Conservation (phyloP, 345 rosid genomes). For the Alliaria petiolata region DNA sequence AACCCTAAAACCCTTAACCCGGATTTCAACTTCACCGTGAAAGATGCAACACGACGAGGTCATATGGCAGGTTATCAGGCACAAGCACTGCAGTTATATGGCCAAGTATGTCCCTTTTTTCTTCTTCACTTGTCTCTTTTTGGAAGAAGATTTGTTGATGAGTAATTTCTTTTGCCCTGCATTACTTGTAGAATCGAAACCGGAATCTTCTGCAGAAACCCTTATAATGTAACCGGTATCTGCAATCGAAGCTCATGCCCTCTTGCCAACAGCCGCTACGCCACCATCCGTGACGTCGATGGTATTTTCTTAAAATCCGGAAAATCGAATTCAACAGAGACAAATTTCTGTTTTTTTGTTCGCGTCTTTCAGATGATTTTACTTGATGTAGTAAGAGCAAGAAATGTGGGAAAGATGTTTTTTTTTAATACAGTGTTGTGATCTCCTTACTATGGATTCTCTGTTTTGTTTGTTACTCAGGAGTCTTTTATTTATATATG, state of each 20-base stretch:
- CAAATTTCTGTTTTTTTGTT: background rate
- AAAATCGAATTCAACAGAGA: too few relatives aligned
- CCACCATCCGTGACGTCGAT: conserved; percentile 88
- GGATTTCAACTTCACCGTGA: background rate
- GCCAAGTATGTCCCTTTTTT: conserved; percentile 51
- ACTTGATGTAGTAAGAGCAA: background rate
- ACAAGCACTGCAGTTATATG: conserved; percentile 97
- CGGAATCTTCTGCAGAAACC: conserved; percentile 88
- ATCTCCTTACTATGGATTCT: background rate
- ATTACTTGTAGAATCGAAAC: conserved; percentile 60
- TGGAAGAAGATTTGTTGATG: too few relatives aligned
- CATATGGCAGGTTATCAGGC: conserved; percentile 95
- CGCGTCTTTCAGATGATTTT: background rate
- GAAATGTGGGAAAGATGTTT: background rate
- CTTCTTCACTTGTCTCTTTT: background rate
- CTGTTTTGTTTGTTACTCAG: conserved; percentile 16
- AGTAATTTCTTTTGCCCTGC: background rate
- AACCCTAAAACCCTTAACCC: too few relatives aligned
- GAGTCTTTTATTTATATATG: conserved; percentile 89
- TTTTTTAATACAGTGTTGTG: background rate
- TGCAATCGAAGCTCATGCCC: conserved; percentile 98
- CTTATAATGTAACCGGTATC: conserved; percentile 87
- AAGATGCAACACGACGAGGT: conserved; percentile 96
- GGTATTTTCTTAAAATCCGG: conserved; percentile 36
- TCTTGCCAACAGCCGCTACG: conserved; percentile 93